A percentile compares a stretch with the other conserved stretches of the same genome.
Evolutionary conservation across 2,329 filamentous ascomycete genomes (phyloP).

Genomic region (Fusarium virguliforme): DNA sequence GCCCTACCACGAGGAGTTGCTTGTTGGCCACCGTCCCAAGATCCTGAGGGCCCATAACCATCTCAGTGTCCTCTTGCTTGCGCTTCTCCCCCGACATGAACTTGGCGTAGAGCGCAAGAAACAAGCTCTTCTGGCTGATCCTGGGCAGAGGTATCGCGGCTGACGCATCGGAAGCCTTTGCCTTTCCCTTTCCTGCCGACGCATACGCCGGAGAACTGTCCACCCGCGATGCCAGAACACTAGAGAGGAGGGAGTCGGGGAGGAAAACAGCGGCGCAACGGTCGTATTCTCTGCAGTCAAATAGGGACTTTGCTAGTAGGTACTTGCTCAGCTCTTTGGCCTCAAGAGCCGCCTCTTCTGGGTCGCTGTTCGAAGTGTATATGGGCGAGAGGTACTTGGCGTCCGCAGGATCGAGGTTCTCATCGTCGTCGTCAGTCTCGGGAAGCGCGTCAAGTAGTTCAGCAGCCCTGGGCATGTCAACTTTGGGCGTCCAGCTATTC

Average conservation of each 20-base stretch:
- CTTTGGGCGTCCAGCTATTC: slow-evolving; percentile 2
- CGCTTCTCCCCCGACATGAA: slow-evolving; percentile 95
- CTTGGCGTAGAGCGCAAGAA: slow-evolving; percentile 92
- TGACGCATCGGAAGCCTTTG: slow-evolving; percentile 50
- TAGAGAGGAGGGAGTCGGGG: slow-evolving; percentile 82
- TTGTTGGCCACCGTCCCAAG: slow-evolving; percentile 88
- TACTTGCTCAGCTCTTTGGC: slow-evolving; percentile 86
- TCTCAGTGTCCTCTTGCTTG: slow-evolving; percentile 96
- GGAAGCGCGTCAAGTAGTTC: slow-evolving; percentile 91
- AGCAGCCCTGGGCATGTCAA: slow-evolving; percentile 79
- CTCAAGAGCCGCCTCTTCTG: slow-evolving; percentile 82
- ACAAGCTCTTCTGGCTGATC: slow-evolving; percentile 92
- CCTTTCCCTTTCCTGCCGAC: slow-evolving; percentile 75
- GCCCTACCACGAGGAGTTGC: slow-evolving; percentile 82
- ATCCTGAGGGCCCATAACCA: slow-evolving; percentile 95
- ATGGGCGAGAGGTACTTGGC: slow-evolving; percentile 63
- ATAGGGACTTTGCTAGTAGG: slow-evolving; percentile 92
- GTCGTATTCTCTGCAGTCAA: slow-evolving; percentile 95
- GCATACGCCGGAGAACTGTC: slow-evolving; percentile 56
- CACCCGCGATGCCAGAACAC: slow-evolving; percentile 70
- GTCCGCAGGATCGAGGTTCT: slow-evolving; percentile 51
- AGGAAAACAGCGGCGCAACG: slow-evolving; percentile 92
- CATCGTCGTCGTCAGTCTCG: slow-evolving; percentile 72
- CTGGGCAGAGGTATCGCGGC: slow-evolving; percentile 61
- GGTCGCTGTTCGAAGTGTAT: slow-evolving; percentile 74